Conservation (phyloP, 805 yeast genomes). For the Babjeviella inositovora region DNA sequence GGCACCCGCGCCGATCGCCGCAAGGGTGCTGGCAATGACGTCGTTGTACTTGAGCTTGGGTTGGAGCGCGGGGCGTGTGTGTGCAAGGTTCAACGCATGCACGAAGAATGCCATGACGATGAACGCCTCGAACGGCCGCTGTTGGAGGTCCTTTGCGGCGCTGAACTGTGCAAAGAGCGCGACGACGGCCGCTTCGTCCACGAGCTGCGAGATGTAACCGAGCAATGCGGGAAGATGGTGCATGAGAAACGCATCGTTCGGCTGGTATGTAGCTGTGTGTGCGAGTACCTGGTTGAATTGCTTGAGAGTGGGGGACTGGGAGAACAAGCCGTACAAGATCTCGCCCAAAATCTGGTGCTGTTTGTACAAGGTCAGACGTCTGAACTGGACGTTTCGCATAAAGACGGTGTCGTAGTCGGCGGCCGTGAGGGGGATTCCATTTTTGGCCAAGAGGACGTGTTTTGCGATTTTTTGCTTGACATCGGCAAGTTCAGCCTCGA, state of each 20-base stretch:
- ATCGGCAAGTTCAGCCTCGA: conserved; percentile 38
- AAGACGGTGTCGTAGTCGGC: too few relatives aligned
- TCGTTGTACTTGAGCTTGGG: conserved; percentile 30
- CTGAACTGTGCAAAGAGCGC: conserved; percentile 15
- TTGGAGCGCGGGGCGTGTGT: conserved; percentile 14
- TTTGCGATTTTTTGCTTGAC: conserved; percentile 38
- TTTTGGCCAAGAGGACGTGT: too few relatives aligned
- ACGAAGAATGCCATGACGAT: conserved; percentile 39
- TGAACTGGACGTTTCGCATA: conserved; percentile 25
- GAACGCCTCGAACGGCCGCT: conserved; percentile 29
- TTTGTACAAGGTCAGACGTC: conserved; percentile 43
- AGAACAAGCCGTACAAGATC: conserved; percentile 35
- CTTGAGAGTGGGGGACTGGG: conserved; percentile 12
- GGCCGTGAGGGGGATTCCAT: too few relatives aligned
- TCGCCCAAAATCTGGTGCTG: conserved; percentile 65
- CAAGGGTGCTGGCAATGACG: conserved; percentile 25
- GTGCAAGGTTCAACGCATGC: conserved; percentile 46
- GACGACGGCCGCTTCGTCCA: conserved; percentile 17
- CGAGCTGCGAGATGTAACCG: conserved; percentile 20
- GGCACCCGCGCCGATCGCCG: conserved; percentile 52
- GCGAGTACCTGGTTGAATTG: conserved; percentile 21
- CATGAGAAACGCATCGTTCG: conserved; percentile 47
- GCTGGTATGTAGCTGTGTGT: conserved; percentile 28
- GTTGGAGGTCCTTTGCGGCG: conserved; percentile 12
- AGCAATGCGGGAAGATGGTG: conserved; percentile 53